phyloP scores from a whole-genome alignment of 2,329 filamentous ascomycete species.

The Pseudopithomyces chartarum region DNA sequence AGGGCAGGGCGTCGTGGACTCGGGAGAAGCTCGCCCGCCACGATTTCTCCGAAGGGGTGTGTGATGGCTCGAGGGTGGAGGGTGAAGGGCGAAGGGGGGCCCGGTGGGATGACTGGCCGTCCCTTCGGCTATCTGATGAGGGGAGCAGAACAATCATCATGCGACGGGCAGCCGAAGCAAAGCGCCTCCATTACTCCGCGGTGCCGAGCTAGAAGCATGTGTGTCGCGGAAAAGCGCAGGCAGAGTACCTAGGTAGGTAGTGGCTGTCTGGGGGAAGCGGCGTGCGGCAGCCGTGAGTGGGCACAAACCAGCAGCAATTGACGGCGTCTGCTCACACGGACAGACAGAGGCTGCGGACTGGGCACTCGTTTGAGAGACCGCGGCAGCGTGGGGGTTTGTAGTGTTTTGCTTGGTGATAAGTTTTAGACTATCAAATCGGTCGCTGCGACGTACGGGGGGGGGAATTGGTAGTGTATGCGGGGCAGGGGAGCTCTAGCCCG shows the following conservation, averaged over 20 bases:
- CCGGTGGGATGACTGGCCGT: constrained; percentile 1
- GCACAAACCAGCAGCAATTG: too few species aligned
- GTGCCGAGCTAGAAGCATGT: constrained; percentile 22
- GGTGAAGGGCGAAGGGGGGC: background rate
- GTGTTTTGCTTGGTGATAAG: constrained; percentile 11
- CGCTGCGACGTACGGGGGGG: constrained; percentile 7
- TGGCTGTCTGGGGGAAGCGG: background rate
- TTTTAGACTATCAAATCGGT: constrained; percentile 13
- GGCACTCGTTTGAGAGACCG: background rate
- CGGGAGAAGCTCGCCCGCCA: background rate
- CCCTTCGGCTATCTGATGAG: constrained; percentile 17
- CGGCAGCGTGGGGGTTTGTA: background rate
- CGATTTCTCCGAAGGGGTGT: background rate
- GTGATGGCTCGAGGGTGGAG: too few species aligned
- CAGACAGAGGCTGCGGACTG: background rate
- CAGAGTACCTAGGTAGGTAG: constrained; percentile 5
- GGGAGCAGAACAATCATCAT: background rate
- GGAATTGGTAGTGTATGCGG: too few species aligned
- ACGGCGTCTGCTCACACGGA: too few species aligned
- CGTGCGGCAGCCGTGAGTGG: constrained; percentile 11
- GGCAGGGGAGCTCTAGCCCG: constrained; percentile 32
- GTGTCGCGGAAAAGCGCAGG: constrained; percentile 22
- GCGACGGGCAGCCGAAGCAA: constrained; percentile 30
- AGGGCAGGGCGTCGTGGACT: background rate
- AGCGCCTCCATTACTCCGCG: constrained; percentile 25